These are phyloP conservation scores for Hypoxylon trugodes DNA, from an alignment of 495 filamentous ascomycete genomes.

Conservation along the genomic window DNA sequence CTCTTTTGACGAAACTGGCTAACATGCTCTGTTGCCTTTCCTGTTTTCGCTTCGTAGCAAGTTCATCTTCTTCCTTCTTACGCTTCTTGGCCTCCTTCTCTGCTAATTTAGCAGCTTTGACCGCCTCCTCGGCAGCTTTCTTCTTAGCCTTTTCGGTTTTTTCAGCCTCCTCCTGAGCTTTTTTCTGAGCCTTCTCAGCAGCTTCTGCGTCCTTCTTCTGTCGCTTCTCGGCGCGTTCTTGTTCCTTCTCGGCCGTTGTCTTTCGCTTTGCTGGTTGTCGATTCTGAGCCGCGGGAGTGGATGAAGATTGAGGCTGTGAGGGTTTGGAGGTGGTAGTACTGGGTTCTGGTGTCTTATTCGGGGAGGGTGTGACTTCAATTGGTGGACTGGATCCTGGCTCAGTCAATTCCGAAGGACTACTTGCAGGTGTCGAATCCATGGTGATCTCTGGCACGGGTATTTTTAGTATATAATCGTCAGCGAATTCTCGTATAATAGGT, in stretches of 20 bases:
- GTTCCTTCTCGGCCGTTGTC: slow-evolving; percentile 54
- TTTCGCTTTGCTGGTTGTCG: slow-evolving; percentile 18
- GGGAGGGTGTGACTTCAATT: slow-evolving; percentile 40
- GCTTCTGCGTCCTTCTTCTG: slow-evolving; percentile 58
- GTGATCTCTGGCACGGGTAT: not conserved
- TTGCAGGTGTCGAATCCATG: slow-evolving; percentile 36
- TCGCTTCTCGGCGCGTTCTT: slow-evolving; percentile 63
- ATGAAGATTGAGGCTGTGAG: not conserved
- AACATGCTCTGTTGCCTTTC: slow-evolving; percentile 68
- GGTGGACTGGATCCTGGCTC: slow-evolving; percentile 49
- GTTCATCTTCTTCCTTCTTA: slow-evolving; percentile 63
- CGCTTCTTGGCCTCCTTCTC: slow-evolving; percentile 47
- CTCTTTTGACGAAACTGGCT: slow-evolving; percentile 58
- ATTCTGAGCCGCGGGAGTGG: slow-evolving; percentile 11
- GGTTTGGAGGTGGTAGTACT: slow-evolving; percentile 2
- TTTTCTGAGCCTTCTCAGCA: slow-evolving; percentile 44
- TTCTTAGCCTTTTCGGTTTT: slow-evolving; percentile 60
- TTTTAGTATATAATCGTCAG: slow-evolving; percentile 11
- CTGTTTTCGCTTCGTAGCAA: slow-evolving; percentile 57
- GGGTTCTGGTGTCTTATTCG: slow-evolving; percentile 27
- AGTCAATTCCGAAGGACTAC: slow-evolving; percentile 44
- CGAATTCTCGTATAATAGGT: not conserved
- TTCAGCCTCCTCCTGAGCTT: slow-evolving; percentile 52
- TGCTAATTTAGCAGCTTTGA: slow-evolving; percentile 49
- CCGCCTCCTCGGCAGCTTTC: slow-evolving; percentile 55